These are phyloP conservation scores for Trichoderma afroharzianum DNA, from an alignment of 2,329 filamentous ascomycete species.

Conservation along the genomic window DNA sequence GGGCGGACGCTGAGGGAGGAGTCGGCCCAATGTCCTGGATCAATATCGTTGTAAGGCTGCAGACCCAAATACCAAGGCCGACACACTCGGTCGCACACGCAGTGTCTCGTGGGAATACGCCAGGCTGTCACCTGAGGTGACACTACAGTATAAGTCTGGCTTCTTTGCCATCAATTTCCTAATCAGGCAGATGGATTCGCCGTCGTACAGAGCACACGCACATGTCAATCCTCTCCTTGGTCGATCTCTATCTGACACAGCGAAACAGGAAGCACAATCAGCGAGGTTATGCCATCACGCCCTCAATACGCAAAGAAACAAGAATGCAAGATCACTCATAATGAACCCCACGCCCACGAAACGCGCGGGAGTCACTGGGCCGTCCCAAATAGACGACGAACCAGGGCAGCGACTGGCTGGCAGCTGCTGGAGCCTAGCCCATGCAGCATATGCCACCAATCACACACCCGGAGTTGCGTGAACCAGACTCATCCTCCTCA, in stretches of 20 bases:
- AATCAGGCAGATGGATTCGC: not conserved
- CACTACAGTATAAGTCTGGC: not conserved
- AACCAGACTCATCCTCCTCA: not conserved
- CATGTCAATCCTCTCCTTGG: not conserved
- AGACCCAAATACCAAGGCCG: not conserved
- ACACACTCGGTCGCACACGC: not conserved
- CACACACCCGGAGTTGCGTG: not conserved
- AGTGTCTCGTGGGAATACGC: not conserved
- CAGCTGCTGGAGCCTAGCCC: not conserved
- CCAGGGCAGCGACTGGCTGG: slow-evolving; percentile 15
- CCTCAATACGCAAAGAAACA: not conserved
- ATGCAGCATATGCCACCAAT: slow-evolving; percentile 4
- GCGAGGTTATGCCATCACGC: not conserved
- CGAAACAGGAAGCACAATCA: not conserved
- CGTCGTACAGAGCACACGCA: not conserved
- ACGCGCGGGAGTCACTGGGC: slow-evolving; percentile 3
- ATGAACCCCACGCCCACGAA: slow-evolving; percentile 11
- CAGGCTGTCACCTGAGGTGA: not conserved
- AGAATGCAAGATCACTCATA: not conserved
- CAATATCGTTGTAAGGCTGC: not conserved
- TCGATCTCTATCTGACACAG: not conserved
- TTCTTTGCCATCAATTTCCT: not conserved
- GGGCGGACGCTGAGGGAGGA: not conserved
- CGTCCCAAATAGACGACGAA: slow-evolving; percentile 15
- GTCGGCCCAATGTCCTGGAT: slow-evolving; percentile 7